Evolutionary conservation across 2,329 filamentous ascomycete genomes (phyloP), one percentile per base, ranked within the genome.

Genomic region (Monascus ruber): DNA sequence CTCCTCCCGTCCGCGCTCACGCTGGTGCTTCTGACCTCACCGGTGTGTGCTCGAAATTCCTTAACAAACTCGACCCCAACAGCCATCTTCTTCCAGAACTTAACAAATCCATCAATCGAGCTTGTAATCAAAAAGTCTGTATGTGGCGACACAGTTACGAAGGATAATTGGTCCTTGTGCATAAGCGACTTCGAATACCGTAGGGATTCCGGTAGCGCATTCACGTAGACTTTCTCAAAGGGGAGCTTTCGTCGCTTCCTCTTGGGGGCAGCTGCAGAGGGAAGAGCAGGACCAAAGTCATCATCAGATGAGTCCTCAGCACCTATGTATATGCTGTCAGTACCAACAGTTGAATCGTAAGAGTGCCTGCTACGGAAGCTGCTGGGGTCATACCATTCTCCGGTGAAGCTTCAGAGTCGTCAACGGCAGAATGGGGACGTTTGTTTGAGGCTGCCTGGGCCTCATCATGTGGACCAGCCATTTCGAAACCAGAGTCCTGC

Each of bases 21-120:
- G 31, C 81, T 91, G 34, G 91, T 85, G 26, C 82, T 83, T 44
- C 72, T 79, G 55, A 96, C 85, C 56, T 93, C 85, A 37, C 85
- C 85, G 41, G 76, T 73, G 64, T 98, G 93, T 5, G 91, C 88
- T 56, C 81, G 82, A 68, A 94, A 98, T 65, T 98, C 88, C 66
- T 98, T 98, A 38, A 96, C 89, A 56, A 98, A 98, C 65, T 98
- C 93, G 42, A 98, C 84, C 1, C 85, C 85, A 28, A 85, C 80
- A 1, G 78, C 81, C 47, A 84, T 76, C 68, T 98, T 98, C 69
- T 98, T 98, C 91, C 91, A 98, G 62, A 98, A 98, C 63, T 98
- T 98, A 51, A 96, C 89, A 1, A 89, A 83, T n/a, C 93, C 93
- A 58, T 98, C 91, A 33, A 85, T 68, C 0, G 91, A 96, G 44